phyloP scores from a whole-genome alignment of 768 basidiomycete genomes.

The Coprinopsis cinerea region DNA sequence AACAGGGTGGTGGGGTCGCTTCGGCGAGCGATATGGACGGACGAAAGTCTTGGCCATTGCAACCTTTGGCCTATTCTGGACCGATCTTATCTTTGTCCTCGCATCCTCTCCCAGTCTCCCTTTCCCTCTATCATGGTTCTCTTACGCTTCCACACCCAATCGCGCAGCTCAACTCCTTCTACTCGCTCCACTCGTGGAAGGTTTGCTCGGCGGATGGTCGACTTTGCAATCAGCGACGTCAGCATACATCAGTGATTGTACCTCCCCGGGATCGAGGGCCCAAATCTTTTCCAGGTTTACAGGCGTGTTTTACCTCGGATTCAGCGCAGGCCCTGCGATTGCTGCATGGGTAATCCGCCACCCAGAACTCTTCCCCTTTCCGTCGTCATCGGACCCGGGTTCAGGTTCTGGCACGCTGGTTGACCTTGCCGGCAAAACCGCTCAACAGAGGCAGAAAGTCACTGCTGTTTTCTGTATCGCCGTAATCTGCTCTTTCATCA shows the following conservation, averaged over 20 bases:
- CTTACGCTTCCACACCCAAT: constrained; percentile 20
- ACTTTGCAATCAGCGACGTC: constrained; percentile 72
- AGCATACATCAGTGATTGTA: constrained; percentile 82
- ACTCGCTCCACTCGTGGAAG: constrained; percentile 77
- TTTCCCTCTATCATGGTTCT: constrained; percentile 38
- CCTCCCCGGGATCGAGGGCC: constrained; percentile 75
- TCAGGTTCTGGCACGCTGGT: neutral
- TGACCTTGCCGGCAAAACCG: constrained; percentile 2
- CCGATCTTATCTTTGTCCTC: constrained; percentile 77
- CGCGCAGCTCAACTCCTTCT: constrained; percentile 76
- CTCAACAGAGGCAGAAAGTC: constrained; percentile 25
- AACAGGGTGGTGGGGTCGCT: constrained; percentile 86
- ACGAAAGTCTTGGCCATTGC: constrained; percentile 70
- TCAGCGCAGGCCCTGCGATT: constrained; percentile 73
- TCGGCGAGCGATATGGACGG: constrained; percentile 74
- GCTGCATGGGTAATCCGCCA: constrained; percentile 50
- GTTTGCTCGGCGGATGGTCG: constrained; percentile 77
- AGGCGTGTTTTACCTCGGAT: constrained; percentile 73
- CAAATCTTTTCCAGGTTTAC: constrained; percentile 68
- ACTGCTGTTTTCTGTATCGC: constrained; percentile 46
- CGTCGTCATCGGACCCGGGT: constrained; percentile 1
- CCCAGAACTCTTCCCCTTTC: constrained; percentile 21
- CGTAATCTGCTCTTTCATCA: constrained; percentile 36
- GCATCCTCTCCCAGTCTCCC: constrained; percentile 56
- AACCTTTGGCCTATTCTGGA: constrained; percentile 50